Base-by-base conservation (phyloP, 176 grass and related monocot genomes). In the Bothriochloa decipiens region DNA sequence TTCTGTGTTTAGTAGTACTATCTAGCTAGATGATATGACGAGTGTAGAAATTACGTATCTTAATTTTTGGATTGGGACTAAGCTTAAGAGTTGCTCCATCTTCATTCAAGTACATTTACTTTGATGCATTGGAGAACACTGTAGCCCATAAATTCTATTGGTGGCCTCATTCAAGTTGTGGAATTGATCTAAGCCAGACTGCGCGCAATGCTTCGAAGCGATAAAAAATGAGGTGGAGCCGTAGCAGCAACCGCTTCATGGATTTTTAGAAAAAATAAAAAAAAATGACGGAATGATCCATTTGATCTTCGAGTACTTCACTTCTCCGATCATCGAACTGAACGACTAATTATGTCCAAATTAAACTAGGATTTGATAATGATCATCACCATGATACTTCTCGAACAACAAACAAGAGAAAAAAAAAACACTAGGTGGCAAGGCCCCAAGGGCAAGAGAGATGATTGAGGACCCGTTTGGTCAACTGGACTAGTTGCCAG, bases 71-170 rank as follows among this genome's bases (percentile, higher is more conserved):
- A 23, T 60, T 23, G 55, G 22, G 55, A 60, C n/a, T 61, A 3
- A 1, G 4, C n/a, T 61, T 60, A 83, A 86, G 72, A 88, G 70
- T 65, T 81, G 68, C 86, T 68, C 64, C 67, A 81, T 63, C 14
- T 49, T 65, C 86, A 85, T 91, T 94, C 53, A 91, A 87, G 79
- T 84, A 47, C 86, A 91, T 91, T 89, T 88, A 91, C 92, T 91
- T 72, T 89, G 86, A 82, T 91, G 83, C 86, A 78, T 89, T 89
- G 86, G 57, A 82, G 86, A 67, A 61, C 69, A 91, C 89, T 89
- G 89, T 87, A 74, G 75, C 71, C 72, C 65, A 78, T 94, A 82
- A 89, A 94, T 91, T 86, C 76, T 76, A 94, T 91, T 91, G 67
- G 86, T 89, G 92, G 84, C 75, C 77, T 88, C 79, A 87, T 94